Evolutionary conservation across 1,139 yeast genomes (phyloP).

Genomic region (Zygoascus hellenicus): DNA sequence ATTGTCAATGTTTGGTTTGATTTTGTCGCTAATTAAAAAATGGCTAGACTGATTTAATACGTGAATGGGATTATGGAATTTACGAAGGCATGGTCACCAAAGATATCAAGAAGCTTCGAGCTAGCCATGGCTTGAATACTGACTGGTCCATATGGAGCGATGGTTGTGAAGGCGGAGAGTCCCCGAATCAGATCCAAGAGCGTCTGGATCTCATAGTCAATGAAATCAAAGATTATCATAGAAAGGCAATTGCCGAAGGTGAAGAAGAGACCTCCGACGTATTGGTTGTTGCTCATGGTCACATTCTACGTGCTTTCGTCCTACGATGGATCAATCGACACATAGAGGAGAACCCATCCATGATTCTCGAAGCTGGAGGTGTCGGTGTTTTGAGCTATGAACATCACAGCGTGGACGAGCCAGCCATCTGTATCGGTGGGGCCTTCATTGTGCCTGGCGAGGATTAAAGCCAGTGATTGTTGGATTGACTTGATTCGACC

Average conservation of each 20-base stretch:
- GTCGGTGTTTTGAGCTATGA: constrained; percentile 89
- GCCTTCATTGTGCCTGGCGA: constrained; percentile 63
- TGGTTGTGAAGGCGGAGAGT: constrained; percentile 91
- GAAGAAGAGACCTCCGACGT: constrained; percentile 56
- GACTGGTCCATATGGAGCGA: constrained; percentile 83
- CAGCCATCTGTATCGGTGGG: constrained; percentile 65
- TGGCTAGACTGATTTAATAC: constrained; percentile 49
- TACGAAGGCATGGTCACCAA: constrained; percentile 77
- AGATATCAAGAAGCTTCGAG: constrained; percentile 58
- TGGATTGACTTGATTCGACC: too few relatives aligned
- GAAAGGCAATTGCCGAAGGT: constrained; percentile 47
- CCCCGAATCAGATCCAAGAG: constrained; percentile 53
- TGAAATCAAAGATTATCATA: constrained; percentile 58
- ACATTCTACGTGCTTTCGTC: constrained; percentile 80
- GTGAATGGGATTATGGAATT: constrained; percentile 97
- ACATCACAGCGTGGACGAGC: constrained; percentile 77
- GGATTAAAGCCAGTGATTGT: background rate
- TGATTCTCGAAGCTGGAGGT: constrained; percentile 90
- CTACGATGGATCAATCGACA: constrained; percentile 74
- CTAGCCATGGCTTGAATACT: constrained; percentile 48
- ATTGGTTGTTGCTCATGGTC: constrained; percentile 87
- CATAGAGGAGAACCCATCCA: constrained; percentile 62
- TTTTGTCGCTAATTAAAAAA: background rate
- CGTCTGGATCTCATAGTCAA: constrained; percentile 67
- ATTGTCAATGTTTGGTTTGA: background rate